Conservation (phyloP, 176 grass and related monocot species). For the Oryza brachyantha region DNA sequence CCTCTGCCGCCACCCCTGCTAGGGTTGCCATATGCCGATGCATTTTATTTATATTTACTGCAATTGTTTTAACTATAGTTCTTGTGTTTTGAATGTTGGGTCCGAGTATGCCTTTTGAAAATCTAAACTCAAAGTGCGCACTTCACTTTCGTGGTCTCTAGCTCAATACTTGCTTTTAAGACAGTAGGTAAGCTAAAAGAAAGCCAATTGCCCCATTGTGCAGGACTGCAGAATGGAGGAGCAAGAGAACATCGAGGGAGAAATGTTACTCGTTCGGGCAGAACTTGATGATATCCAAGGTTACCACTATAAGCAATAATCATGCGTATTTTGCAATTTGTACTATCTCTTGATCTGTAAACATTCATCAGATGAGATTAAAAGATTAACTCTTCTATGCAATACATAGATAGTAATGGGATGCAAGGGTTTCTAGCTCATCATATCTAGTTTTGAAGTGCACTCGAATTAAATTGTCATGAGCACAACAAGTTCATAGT, state of each 20-base stretch:
- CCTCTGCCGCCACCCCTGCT: too few relatives aligned
- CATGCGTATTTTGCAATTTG: neutral
- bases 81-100: neutral
- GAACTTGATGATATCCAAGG: constrained; percentile 88
- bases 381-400: neutral
- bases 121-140: neutral
- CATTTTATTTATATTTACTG: neutral
- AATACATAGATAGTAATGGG: neutral
- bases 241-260: constrained; percentile 46
- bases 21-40: neutral
- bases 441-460: constrained; percentile 8
- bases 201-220: neutral
- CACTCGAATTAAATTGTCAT: neutral
- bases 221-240: constrained; percentile 34
- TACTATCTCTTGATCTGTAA: neutral
- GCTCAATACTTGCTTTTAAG: neutral
- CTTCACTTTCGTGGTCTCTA: neutral
- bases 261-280: constrained; percentile 64
- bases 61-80: neutral
- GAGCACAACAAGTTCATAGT: neutral
- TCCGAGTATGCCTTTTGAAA: neutral
- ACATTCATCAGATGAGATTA: neutral
- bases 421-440: neutral
- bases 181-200: neutral
- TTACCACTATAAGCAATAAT: constrained; percentile 19